Percentiles rank a stretch among this genome's conserved stretches.
Conservation (phyloP, 257 asterid species). For the Plantago major region DNA sequence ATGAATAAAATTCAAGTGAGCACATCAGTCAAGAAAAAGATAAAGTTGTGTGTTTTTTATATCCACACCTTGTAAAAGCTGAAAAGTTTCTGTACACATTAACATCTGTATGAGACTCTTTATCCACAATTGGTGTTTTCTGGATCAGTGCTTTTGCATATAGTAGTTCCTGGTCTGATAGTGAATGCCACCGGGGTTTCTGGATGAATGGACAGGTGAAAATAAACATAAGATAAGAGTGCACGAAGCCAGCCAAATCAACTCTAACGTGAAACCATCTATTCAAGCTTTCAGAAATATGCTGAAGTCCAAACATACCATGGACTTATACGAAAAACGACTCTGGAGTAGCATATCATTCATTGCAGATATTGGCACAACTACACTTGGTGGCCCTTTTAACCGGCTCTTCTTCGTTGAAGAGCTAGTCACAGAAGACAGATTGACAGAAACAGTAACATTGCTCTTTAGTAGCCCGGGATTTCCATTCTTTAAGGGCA, state of each 20-base stretch:
- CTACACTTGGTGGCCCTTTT: constrained; percentile 35
- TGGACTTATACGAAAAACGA: constrained; percentile 27
- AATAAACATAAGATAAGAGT: neutral
- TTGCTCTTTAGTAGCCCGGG: constrained; percentile 15
- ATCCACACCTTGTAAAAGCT: constrained; percentile 30
- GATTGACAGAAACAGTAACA: constrained; percentile 16
- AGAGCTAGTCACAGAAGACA: constrained; percentile 9
- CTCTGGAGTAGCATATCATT: constrained; percentile 43
- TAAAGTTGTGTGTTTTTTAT: neutral
- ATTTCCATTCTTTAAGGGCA: constrained; percentile 6
- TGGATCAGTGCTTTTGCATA: constrained; percentile 30
- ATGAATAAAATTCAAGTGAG: constrained; percentile 6
- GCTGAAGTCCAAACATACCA: constrained; percentile 33
- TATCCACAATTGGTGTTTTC: constrained; percentile 17
- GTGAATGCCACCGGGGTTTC: constrained; percentile 33
- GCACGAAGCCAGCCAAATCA: neutral
- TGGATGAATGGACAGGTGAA: constrained; percentile 4
- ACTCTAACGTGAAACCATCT: neutral
- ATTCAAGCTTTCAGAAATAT: neutral
- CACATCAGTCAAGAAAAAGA: neutral
- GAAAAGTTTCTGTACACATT: constrained; percentile 30
- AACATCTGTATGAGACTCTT: constrained; percentile 21
- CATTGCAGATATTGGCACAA: constrained; percentile 52
- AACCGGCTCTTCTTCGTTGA: constrained; percentile 21
- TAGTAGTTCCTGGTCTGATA: constrained; percentile 28